phyloP scores from a whole-genome alignment of 2,329 filamentous ascomycete species.

The Lecanicillium sp. region DNA sequence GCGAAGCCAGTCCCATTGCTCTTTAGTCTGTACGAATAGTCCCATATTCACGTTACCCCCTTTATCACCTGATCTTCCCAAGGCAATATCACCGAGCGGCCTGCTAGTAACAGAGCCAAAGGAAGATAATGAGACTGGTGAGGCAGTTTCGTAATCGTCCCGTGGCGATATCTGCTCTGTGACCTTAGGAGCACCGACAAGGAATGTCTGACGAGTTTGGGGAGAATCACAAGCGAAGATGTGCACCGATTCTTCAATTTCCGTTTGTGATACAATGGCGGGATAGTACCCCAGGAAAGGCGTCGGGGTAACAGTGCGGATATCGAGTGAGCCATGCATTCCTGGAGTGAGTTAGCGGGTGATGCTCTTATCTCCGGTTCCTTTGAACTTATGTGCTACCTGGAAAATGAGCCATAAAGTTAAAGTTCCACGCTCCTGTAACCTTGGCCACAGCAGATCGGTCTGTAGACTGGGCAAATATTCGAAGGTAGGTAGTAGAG shows the following conservation, averaged over 20 bases:
- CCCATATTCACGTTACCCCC: slow-evolving; percentile 35
- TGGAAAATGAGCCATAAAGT: no score
- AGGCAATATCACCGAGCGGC: slow-evolving; percentile 22
- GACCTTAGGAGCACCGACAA: no score
- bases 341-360: no score
- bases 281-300: slow-evolving; percentile 16
- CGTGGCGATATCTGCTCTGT: slow-evolving; percentile 7
- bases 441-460: slow-evolving; percentile 14
- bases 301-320: slow-evolving; percentile 24
- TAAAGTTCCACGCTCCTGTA: no score
- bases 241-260: slow-evolving; percentile 23
- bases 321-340: slow-evolving; percentile 32
- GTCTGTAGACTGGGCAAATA: slow-evolving; percentile 30
- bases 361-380: no score
- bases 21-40: slow-evolving; percentile 32
- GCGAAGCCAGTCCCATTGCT: slow-evolving; percentile 38
- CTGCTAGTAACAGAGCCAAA: slow-evolving; percentile 19
- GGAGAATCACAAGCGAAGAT: slow-evolving; percentile 7
- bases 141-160: slow-evolving; percentile 21
- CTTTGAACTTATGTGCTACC: no score
- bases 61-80: slow-evolving; percentile 31
- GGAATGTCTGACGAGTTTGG: no score
- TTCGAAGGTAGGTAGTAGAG: slow-evolving; percentile 35
- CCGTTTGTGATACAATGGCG: slow-evolving; percentile 15
- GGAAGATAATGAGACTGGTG: slow-evolving; percentile 12